Evolutionary conservation across 768 basidiomycete species (phyloP), one percentile per base, ranked within the genome.

Genomic region (Suillus subalutaceus): DNA sequence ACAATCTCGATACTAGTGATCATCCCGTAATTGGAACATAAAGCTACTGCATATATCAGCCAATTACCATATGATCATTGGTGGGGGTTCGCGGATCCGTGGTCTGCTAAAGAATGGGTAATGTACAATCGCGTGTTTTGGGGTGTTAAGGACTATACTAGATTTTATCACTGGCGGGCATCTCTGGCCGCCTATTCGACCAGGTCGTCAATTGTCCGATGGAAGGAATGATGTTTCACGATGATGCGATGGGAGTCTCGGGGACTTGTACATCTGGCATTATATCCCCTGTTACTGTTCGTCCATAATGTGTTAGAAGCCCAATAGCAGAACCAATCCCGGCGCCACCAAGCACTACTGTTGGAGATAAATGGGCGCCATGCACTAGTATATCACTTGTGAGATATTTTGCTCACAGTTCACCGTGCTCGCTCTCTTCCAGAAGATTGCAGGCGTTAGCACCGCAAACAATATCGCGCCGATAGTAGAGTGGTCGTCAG

Each of bases 401-500:
- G 18, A 37, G n/a, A 41, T 50, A 20, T 30, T 37, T 44, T 38
- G 74, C 83, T 63, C 71, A 93, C 92, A 71, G 69, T 92, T 86
- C n/a, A 88, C 77, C 18, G 82, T 73, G 41, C 77, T 81, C 40
- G 90, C 90, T 63, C 84, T 83, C 59, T 85, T 92, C 90, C 91
- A 94, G 60, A 93, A 81, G 37, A 93, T 62, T 3, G 91, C 89
- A 4, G 93, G 89, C 5, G 83, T 85, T 3, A 93, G 73, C 16
- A 90, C 84, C 18, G 85, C 85, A 65, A 82, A 84, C 26, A 94
- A 76, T 57, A 93, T 71, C 23, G 83, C 83, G 32, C 93, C 93
- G 56, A 94, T 90, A 2, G 86, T 92, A 26, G 90, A 84, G 72
- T 92, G 88, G 74, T 94, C 93, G 63, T 92, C 87, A 57, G 84